Evolutionary conservation across 371 early-diverging fungal species (phyloP).

Genomic region (Umbelopsis sp.): DNA sequence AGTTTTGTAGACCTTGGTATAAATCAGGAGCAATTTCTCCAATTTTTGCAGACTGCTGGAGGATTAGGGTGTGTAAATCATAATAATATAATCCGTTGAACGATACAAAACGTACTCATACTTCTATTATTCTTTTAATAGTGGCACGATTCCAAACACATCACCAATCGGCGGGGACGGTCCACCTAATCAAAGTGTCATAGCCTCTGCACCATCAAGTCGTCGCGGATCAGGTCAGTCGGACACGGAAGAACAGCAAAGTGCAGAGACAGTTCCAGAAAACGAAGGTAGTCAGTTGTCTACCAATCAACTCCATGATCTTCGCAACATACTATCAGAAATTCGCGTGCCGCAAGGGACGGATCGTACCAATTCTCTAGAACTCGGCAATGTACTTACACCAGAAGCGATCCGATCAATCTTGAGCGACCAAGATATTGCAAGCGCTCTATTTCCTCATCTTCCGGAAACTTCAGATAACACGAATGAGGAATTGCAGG

Average conservation of each 20-base stretch:
- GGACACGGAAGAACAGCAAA: not conserved
- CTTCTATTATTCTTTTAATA: not conserved
- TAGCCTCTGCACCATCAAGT: not conserved
- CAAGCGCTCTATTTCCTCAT: conserved; percentile 65
- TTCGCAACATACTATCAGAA: conserved; percentile 32
- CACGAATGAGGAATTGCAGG: conserved; percentile 58
- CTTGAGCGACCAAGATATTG: conserved; percentile 59
- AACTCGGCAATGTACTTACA: conserved; percentile 52
- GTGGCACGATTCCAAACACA: conserved; percentile 25
- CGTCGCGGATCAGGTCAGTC: not conserved
- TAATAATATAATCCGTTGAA: not conserved
- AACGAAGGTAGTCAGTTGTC: not conserved
- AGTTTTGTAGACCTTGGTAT: conserved; percentile 33
- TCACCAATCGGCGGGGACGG: conserved; percentile 30
- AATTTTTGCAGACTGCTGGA: conserved; percentile 52
- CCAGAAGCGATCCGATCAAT: conserved; percentile 57
- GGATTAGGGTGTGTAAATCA: conserved; percentile 37
- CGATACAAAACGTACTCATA: not conserved
- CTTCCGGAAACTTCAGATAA: conserved; percentile 57
- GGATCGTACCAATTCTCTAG: conserved; percentile 20
- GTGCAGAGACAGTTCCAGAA: not conserved
- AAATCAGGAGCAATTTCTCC: conserved; percentile 53
- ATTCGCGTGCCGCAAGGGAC: conserved; percentile 24
- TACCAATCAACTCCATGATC: conserved; percentile 27
- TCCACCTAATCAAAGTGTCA: conserved; percentile 21